Evolutionary conservation across 73 alveolate genomes (phyloP), one percentile per base, ranked within the genome.

Genomic region (Urostyla sp.): DNA sequence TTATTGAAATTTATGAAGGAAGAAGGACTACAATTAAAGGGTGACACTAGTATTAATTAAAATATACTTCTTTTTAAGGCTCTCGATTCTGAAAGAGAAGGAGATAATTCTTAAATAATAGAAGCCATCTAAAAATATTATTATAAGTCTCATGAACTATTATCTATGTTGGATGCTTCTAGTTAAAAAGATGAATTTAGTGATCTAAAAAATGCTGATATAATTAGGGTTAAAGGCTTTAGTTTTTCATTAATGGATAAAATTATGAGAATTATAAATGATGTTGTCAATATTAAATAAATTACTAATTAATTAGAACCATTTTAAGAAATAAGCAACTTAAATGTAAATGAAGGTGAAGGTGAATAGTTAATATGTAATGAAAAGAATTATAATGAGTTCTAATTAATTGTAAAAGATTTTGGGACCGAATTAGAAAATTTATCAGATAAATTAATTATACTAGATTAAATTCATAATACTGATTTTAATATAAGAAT

Each of bases 121-220:
- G 13, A 4, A n/a, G n/a, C n/a, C n/a, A n/a, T n/a, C n/a, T n/a
- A 59, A 21, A 55, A 10, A 16, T 75, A 55, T 34, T 56, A 37
- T 20, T 75, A 43, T n/a, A 54, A 75, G 18, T 34, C 61, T 16
- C 87, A 75, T 57, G 67, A 75, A 28, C 34, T 75, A 11, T 46
- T 69, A 69, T 31, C 49, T 56, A 56, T 69, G 6, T 37, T 69
- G 32, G 83, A 69, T 11, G 49, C 24, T 69, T 45, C 83, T 28
- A 10, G 67, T 46, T 21, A 69, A 34, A 69, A 34, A 3, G 69
- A 69, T 69, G 83, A 49, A 21, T 28, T 31, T n/a, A 48, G 69
- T 27, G 72, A 69, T 46, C 27, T 69, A 31, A 69, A 69, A 38
- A 69, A 69, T 30, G 83, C 34, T 18, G 83, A 69, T 45, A 69